Base-by-base conservation (phyloP, 2,329 filamentous ascomycete genomes). In the Epichloe festucae region DNA sequence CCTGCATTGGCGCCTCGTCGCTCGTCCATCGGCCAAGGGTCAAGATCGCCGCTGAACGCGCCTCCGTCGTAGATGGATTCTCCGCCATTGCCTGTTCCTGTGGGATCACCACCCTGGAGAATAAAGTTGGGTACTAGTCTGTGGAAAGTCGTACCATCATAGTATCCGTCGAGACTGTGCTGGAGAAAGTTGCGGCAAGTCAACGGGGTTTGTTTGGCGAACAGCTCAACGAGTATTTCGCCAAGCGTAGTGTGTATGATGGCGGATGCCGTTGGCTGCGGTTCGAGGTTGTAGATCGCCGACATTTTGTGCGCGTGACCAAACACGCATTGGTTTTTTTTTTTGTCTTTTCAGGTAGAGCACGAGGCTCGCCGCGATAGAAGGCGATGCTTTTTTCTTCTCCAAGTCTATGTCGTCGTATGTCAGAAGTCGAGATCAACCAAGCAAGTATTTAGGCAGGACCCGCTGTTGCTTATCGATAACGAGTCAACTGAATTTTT, bases 131-230 rank as follows among this genome's bases (percentile, higher is more conserved):
- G 88, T 0, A 95, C 84, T 5, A 97, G 76, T 23, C 93, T 87
- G 71, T 98, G 93, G 71, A 98, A 98, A 55, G 93, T 84, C 0
- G 90, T 96, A 63, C 85, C 83, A 61, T 89, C 84, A 73, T 97
- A 98, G 73, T 97, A 97, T 59, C 89, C 89, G 65, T 98, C 90
- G 59, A 96, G 79, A 64, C 88, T 93, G 63, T 90, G 85, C 67
- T 98, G 93, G 39, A 98, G 78, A 69, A 98, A 98, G 72, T 96
- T 97, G 59, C 91, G 89, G 64, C 85, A 89, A 27, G 93, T 86
- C 55, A 96, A 76, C 8, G 93, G 93, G 0, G 88, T 86, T 69
- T 98, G 93, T 64, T 93, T 93, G 17, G 90, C 90, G 74, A 95
- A 98, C 52, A 98, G 82, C 68, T 95, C 89, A 68, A 98, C 79